These are phyloP conservation scores for Hirschioporus abietinus DNA, from an alignment of 768 basidiomycete species.

Conservation along the genomic window DNA sequence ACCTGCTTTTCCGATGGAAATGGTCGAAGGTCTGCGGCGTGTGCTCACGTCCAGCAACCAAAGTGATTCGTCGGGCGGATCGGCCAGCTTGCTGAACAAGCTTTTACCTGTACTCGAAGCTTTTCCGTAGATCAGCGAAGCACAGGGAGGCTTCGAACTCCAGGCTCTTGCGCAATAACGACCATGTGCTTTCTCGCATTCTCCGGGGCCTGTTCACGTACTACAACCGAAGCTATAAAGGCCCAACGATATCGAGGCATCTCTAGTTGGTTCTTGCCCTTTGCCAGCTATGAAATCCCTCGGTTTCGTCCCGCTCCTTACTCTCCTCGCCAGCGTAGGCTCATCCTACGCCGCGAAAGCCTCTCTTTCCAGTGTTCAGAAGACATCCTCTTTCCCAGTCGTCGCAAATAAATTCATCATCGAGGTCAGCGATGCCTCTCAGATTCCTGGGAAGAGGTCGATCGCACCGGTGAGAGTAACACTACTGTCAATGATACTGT, in stretches of 20 bases:
- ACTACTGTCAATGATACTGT: not conserved
- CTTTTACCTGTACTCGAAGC: not conserved
- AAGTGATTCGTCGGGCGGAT: not conserved
- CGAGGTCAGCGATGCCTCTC: slow-evolving; percentile 38
- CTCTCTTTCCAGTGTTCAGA: slow-evolving; percentile 33
- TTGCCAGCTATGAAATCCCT: slow-evolving; percentile 9
- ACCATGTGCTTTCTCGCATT: not conserved
- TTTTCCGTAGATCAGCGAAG: not conserved
- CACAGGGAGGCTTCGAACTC: not conserved
- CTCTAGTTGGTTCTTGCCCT: not conserved
- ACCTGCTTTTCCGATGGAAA: not conserved
- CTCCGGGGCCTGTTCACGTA: slow-evolving; percentile 4
- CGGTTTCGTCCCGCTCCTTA: slow-evolving; percentile 5
- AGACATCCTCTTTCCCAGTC: slow-evolving; percentile 30
- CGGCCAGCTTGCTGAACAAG: not conserved
- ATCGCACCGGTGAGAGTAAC: slow-evolving; percentile 4
- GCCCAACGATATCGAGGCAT: slow-evolving; percentile 8
- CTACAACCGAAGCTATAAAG: not conserved
- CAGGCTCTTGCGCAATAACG: slow-evolving; percentile 4
- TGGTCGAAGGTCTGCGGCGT: not conserved
- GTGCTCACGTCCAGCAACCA: not conserved
- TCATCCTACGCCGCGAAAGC: slow-evolving; percentile 61
- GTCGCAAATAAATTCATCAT: slow-evolving; percentile 53
- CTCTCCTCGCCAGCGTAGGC: slow-evolving; percentile 6
- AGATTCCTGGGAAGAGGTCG: slow-evolving; percentile 10